Percentiles rank a stretch among this genome's conserved stretches.
phyloP scores from a whole-genome alignment of 306 rosid genomes.

The Gynostemma pentaphyllum region DNA sequence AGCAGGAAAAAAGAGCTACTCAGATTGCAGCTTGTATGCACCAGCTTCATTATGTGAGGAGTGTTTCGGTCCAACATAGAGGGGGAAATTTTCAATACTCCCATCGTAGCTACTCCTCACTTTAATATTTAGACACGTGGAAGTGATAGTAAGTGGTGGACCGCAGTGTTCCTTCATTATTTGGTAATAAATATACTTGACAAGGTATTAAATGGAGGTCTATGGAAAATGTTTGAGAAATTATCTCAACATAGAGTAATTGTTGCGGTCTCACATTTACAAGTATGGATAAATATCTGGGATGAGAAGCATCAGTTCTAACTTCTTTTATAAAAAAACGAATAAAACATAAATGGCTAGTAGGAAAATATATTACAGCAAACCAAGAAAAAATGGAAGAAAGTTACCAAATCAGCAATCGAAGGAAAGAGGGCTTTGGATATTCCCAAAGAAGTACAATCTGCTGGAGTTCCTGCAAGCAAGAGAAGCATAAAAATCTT shows the following conservation, averaged over 20 bases:
- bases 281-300: neutral
- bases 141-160: too few relatives aligned
- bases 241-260: too few relatives aligned
- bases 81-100: too few relatives aligned
- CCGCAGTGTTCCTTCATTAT: too few relatives aligned
- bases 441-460: slow-evolving; percentile 76
- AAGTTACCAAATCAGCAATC: slow-evolving; percentile 53
- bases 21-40: neutral
- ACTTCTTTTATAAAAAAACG: neutral
- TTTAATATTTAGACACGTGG: too few relatives aligned
- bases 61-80: neutral
- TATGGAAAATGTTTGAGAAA: too few relatives aligned
- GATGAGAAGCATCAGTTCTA: neutral
- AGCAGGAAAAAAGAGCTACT: neutral
- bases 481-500: neutral
- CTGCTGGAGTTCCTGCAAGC: slow-evolving; percentile 84
- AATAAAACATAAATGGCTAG: neutral
- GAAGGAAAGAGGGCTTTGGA: slow-evolving; percentile 64
- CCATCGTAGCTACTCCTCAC: too few relatives aligned
- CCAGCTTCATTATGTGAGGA: neutral
- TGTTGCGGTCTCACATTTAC: neutral
- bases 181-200: too few relatives aligned
- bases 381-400: neutral
- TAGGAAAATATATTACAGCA: neutral
- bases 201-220: too few relatives aligned